phyloP scores from a whole-genome alignment of 306 rosid species.

The Prunus kanzakura region DNA sequence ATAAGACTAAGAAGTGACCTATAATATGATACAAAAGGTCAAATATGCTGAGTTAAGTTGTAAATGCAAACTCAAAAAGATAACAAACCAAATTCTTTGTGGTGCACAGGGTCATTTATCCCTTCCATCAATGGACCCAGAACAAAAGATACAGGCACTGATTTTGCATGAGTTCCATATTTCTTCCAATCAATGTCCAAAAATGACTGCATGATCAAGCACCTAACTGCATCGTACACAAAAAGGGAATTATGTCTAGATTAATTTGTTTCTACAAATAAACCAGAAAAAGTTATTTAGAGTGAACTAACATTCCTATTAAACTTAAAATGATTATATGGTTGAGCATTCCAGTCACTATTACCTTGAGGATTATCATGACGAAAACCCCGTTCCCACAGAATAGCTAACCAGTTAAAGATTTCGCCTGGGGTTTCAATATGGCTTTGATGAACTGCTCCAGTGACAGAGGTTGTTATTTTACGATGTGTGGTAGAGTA shows the following conservation, averaged over 20 bases:
- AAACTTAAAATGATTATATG: constrained; percentile 16
- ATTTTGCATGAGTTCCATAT: constrained; percentile 49
- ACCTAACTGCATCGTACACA: constrained; percentile 71
- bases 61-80: constrained; percentile 15
- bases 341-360: constrained; percentile 23
- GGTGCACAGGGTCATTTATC: constrained; percentile 86
- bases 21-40: constrained; percentile 16
- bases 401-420: constrained; percentile 75
- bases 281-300: constrained; percentile 1
- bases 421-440: constrained; percentile 43
- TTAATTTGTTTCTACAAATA: constrained; percentile 1
- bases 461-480: constrained; percentile 27
- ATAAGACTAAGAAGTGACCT: neutral
- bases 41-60: constrained; percentile 17
- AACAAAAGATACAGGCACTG: constrained; percentile 70
- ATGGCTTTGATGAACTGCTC: constrained; percentile 40
- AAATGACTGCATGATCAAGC: constrained; percentile 91
- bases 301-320: constrained; percentile 9
- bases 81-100: constrained; percentile 80
- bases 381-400: constrained; percentile 89
- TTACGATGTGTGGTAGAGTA: constrained; percentile 42
- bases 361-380: constrained; percentile 93
- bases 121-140: constrained; percentile 83
- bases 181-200: constrained; percentile 65
- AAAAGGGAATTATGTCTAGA: constrained; percentile 14